Base-by-base conservation (phyloP, 768 basidiomycete species). In the Pulveroboletus sp. region DNA sequence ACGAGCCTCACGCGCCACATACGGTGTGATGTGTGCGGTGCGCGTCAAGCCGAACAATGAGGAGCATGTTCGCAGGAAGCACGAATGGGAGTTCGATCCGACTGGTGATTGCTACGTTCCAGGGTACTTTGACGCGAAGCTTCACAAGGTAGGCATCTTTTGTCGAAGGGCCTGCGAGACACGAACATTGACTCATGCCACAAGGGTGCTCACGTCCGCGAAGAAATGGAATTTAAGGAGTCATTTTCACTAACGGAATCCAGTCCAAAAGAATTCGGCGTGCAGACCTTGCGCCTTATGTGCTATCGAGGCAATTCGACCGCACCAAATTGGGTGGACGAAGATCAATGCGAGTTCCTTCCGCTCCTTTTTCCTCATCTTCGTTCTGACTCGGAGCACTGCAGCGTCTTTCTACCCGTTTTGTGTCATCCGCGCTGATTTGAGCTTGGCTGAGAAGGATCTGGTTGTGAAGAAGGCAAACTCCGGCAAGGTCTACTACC, bases 271-370 rank as follows among this genome's bases (percentile, higher is more conserved):
- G 28, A 39, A 5, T 58, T 58, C 32, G 39, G 43, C 8, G 14
- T 35, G 9, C 56, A 58, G 35, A 17, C 7, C 5, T 30, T 58
- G 8, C 32, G 51, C 21, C 30, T 58, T 15, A 18, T 40, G 6
- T 46, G 49, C 26, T 58, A 58, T 40, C 39, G 46, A 11, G 57
- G 57, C 8, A 14, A 4, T 18, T 5, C 51, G 31, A 27, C 49
- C 5, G 9, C 50, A 6, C 57, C 56, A 3, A 17, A 40, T 31
- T 58, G 57, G 57, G 28, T 58, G 28, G 57, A 58, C 43, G 43
- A 54, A 40, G 57, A 58, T 32, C 17, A 3, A 50, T 24, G 56
- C 11, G 10, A 43, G 49, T 44, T 43, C n/a, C 32, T 27, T 36
- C 14, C 8, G 2, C 8, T 30, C 11, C 26, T 7, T 6, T 6